Evolutionary conservation across 106 monocot species (phyloP).

Genomic region (Phalaenopsis aphrodite): DNA sequence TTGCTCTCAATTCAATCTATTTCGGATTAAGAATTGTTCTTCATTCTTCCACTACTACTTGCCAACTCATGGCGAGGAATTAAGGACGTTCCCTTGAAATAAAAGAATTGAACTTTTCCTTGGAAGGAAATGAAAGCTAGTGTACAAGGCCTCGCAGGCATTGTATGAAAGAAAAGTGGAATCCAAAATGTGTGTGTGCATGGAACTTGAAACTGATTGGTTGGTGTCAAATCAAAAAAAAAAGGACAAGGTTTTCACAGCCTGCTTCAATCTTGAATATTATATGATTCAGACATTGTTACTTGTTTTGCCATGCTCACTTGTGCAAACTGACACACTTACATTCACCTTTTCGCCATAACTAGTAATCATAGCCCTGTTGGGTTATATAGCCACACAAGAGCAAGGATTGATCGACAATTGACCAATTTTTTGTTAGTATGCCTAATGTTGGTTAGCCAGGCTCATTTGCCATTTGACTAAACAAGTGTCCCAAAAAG

Average conservation of each 20-base stretch:
- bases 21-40: not conserved
- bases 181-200: not conserved
- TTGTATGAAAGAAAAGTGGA: not conserved
- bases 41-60: not conserved
- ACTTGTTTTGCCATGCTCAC: too few relatives aligned
- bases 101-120: not conserved
- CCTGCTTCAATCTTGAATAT: not conserved
- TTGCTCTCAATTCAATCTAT: too few relatives aligned
- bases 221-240: not conserved
- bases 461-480: not conserved
- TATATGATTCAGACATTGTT: too few relatives aligned
- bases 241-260: not conserved
- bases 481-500: not conserved
- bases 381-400: not conserved
- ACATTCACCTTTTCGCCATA: not conserved
- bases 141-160: not conserved
- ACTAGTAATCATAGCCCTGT: not conserved
- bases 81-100: not conserved
- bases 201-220: not conserved
- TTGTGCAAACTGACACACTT: too few relatives aligned
- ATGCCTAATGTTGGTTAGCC: not conserved
- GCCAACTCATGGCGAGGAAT: not conserved
- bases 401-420: not conserved
- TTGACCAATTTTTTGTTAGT: too few relatives aligned
- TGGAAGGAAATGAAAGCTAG: not conserved